Percentiles rank a stretch among this genome's conserved stretches.
phyloP scores from a whole-genome alignment of 2,329 filamentous ascomycete genomes.

The Fusarium staphyleae region DNA sequence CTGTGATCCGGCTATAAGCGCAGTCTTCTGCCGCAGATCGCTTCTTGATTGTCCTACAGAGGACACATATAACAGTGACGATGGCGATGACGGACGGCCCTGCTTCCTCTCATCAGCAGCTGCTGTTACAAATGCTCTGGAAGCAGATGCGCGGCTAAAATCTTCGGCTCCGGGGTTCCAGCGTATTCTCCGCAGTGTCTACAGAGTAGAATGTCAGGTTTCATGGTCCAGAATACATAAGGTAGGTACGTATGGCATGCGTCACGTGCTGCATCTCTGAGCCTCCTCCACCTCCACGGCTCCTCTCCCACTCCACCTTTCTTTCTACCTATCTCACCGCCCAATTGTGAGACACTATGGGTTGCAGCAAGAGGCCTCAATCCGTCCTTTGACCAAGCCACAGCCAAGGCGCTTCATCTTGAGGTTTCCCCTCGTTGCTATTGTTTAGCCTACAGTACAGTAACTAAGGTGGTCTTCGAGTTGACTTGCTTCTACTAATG shows the following conservation, averaged over 20 bases:
- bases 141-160: not conserved
- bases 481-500: not conserved
- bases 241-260: slow-evolving; percentile 29
- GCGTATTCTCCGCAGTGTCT: not conserved
- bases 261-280: slow-evolving; percentile 22
- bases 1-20: not conserved
- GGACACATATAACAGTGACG: slow-evolving; percentile 17
- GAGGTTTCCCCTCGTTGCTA: not conserved
- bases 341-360: slow-evolving; percentile 14
- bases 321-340: slow-evolving; percentile 23
- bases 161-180: not conserved
- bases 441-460: no score
- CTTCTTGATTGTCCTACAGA: slow-evolving; percentile 11
- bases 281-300: slow-evolving; percentile 14
- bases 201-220: no score
- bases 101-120: not conserved
- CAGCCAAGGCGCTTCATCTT: slow-evolving; percentile 15
- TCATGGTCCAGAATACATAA: no score
- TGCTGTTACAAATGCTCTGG: not conserved
- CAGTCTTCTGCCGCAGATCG: slow-evolving; percentile 6
- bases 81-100: not conserved
- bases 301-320: not conserved
- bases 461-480: not conserved
- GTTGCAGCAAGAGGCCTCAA: no score
- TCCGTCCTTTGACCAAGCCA: slow-evolving; percentile 23